A percentile compares a stretch with the other conserved stretches of the same genome.
These are phyloP conservation scores for Arthrobotrys musiformis DNA, from an alignment of 2,329 filamentous ascomycete species.

Conservation along the genomic window DNA sequence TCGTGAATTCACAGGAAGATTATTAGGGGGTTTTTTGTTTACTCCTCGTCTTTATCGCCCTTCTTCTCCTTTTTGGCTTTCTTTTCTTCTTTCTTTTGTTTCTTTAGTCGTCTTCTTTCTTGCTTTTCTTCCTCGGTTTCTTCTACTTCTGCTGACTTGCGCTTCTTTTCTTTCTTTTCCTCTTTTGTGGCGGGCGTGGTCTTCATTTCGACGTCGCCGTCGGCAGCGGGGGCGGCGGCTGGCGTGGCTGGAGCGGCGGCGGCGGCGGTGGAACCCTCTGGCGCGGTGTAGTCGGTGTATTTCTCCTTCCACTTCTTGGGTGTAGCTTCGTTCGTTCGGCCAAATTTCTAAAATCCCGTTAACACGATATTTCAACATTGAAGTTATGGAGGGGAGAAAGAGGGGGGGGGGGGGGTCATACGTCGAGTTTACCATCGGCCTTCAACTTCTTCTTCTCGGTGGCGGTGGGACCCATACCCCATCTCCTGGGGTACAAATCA, in stretches of 20 bases:
- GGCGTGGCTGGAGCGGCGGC: slow-evolving; percentile 65
- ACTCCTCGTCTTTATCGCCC: slow-evolving; percentile 60
- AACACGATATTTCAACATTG: slow-evolving; percentile 59
- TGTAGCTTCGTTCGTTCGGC: slow-evolving; percentile 89
- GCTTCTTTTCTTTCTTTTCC: slow-evolving; percentile 69
- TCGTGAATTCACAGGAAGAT: background rate
- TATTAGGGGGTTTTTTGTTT: background rate
- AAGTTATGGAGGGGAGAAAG: background rate
- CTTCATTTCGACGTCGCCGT: slow-evolving; percentile 64
- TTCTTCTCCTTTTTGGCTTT: slow-evolving; percentile 77
- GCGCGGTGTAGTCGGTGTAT: slow-evolving; percentile 87
- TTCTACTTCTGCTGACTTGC: slow-evolving; percentile 67
- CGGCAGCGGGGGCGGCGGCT: slow-evolving; percentile 63
- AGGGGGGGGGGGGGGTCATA: slow-evolving; percentile 61
- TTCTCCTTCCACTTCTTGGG: slow-evolving; percentile 90
- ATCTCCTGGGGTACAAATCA: slow-evolving; percentile 94
- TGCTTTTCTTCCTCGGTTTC: slow-evolving; percentile 68
- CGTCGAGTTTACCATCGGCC: slow-evolving; percentile 94
- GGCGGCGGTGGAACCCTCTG: slow-evolving; percentile 65
- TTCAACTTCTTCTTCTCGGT: slow-evolving; percentile 99
- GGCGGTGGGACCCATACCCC: slow-evolving; percentile 93
- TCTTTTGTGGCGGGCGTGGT: slow-evolving; percentile 62
- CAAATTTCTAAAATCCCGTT: slow-evolving; percentile 76
- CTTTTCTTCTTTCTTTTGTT: slow-evolving; percentile 85
- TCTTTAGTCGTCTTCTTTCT: slow-evolving; percentile 73